These are phyloP conservation scores for Bathelium albidoporum DNA, from an alignment of 495 filamentous ascomycete genomes.

Conservation along the genomic window DNA sequence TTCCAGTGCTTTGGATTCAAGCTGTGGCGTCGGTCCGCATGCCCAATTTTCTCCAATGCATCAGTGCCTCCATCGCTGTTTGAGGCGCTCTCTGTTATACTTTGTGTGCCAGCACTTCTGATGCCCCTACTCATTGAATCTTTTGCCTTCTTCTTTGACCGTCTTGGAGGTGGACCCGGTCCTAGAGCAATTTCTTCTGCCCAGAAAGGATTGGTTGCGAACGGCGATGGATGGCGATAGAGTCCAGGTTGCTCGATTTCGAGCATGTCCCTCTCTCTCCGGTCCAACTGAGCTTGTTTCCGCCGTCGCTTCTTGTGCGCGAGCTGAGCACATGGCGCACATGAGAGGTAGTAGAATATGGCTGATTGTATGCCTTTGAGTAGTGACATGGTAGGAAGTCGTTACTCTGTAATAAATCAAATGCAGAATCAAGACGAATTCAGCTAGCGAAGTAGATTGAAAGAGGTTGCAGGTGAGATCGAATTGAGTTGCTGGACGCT, in stretches of 20 bases:
- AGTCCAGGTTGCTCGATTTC: constrained; percentile 58
- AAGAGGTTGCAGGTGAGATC: background rate
- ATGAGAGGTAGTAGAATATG: constrained; percentile 76
- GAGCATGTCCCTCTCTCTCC: constrained; percentile 48
- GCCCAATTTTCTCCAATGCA: constrained; percentile 11
- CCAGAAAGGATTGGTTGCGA: constrained; percentile 80
- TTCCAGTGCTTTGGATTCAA: constrained; percentile 44
- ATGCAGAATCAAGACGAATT: background rate
- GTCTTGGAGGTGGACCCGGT: constrained; percentile 54
- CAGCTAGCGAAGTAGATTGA: background rate
- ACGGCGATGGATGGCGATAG: constrained; percentile 71
- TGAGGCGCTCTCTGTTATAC: constrained; percentile 17
- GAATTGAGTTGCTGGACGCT: too few relatives aligned
- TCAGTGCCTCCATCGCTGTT: constrained; percentile 18
- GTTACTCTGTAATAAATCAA: background rate
- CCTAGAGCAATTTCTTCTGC: constrained; percentile 70
- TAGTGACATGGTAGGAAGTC: background rate
- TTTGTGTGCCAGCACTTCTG: constrained; percentile 28
- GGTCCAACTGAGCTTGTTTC: constrained; percentile 51
- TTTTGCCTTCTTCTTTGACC: constrained; percentile 38
- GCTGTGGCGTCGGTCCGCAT: constrained; percentile 5
- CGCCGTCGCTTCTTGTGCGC: constrained; percentile 53
- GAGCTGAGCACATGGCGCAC: constrained; percentile 64
- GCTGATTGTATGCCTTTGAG: constrained; percentile 54
- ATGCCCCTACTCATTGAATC: constrained; percentile 44